Percentiles rank a stretch among this genome's conserved stretches.
Conservation (phyloP, 108 stramenopile genomes). For the Pseudonitzschia delicatissima region DNA sequence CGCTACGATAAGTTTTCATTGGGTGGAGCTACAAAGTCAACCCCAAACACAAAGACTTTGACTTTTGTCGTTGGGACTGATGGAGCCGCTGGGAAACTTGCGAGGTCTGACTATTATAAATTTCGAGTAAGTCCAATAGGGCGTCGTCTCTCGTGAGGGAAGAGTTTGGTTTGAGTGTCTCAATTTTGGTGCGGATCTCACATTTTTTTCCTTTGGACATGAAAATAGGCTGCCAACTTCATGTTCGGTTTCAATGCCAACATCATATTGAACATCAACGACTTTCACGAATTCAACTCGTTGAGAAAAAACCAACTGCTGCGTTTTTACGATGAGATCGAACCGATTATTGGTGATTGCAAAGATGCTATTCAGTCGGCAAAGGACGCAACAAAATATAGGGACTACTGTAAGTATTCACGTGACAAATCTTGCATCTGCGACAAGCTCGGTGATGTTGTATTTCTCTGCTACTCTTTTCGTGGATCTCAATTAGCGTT, state of each 20-base stretch:
- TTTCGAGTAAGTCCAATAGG: conserved; percentile 11
- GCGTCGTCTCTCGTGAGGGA: background rate
- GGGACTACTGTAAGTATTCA: conserved; percentile 22
- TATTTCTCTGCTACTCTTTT: background rate
- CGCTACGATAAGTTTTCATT: conserved; percentile 76
- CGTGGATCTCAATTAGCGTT: background rate
- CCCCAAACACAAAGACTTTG: conserved; percentile 28
- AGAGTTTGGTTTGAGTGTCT: background rate
- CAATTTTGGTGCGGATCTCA: background rate
- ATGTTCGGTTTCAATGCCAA: conserved; percentile 33
- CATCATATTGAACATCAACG: conserved; percentile 18
- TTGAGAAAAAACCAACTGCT: conserved; percentile 32
- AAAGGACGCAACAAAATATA: conserved; percentile 24
- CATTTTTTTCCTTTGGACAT: background rate
- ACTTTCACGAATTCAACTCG: conserved; percentile 30
- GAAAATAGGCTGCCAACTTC: conserved; percentile 22
- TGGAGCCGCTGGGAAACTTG: conserved; percentile 25
- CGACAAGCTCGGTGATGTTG: background rate
- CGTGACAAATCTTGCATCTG: background rate
- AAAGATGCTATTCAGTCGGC: conserved; percentile 7
- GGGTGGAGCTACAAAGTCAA: conserved; percentile 28
- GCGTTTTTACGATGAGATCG: conserved; percentile 15
- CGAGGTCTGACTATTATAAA: conserved; percentile 34
- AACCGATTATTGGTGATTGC: conserved; percentile 15
- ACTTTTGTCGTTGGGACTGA: conserved; percentile 22